Percentiles rank a stretch among this genome's conserved stretches.
phyloP scores from a whole-genome alignment of 768 basidiomycete species.

The Fomitopsis serialis region DNA sequence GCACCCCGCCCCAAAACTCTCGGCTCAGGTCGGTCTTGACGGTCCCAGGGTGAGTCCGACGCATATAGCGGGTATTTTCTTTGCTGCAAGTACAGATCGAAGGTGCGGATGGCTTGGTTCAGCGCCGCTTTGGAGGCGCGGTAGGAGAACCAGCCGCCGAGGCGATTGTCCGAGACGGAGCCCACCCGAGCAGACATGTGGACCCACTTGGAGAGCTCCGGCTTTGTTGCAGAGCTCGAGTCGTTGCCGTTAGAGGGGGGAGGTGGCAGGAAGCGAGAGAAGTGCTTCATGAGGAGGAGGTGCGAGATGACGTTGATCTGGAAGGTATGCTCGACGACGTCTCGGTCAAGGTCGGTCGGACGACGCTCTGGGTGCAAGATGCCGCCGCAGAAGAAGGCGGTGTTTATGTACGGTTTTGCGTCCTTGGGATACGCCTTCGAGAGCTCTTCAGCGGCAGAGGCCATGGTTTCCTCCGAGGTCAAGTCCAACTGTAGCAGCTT shows the following conservation, averaged over 20 bases:
- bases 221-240: not conserved
- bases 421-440: constrained; percentile 27
- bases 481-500: constrained; percentile 46
- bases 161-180: constrained; percentile 50
- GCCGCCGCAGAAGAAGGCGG: constrained; percentile 52
- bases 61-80: constrained; percentile 42
- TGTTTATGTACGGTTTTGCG: constrained; percentile 38
- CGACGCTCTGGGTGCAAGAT: constrained; percentile 51
- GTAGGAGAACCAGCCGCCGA: constrained; percentile 61
- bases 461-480: constrained; percentile 45
- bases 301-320: constrained; percentile 57
- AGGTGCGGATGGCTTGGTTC: constrained; percentile 58
- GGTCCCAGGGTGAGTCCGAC: constrained; percentile 58
- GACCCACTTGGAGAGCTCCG: constrained; percentile 47
- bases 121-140: constrained; percentile 58
- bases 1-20: constrained; percentile 41
- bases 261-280: constrained; percentile 49
- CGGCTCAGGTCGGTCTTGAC: constrained; percentile 56
- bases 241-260: not conserved
- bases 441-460: constrained; percentile 39
- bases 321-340: constrained; percentile 39
- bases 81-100: constrained; percentile 47
- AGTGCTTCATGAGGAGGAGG: constrained; percentile 57
- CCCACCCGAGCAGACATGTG: constrained; percentile 58
- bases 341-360: constrained; percentile 41